phyloP scores from a whole-genome alignment of 2,329 filamentous ascomycete genomes.

The Tolypocladium amazonense region DNA sequence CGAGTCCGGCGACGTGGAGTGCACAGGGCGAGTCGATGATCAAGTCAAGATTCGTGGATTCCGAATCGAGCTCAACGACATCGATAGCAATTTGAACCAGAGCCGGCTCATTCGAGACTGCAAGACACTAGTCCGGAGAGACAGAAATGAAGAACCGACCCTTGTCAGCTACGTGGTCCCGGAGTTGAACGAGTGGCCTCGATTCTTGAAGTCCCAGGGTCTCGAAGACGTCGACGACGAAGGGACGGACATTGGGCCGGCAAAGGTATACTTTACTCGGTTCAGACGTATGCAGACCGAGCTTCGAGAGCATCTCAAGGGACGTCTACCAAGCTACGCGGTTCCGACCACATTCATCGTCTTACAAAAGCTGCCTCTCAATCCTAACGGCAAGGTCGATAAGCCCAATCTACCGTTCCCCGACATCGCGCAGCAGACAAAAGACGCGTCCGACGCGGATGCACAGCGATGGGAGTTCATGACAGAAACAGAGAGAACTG shows the following conservation, averaged over 20 bases:
- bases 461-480: no score
- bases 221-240: slow-evolving; percentile 45
- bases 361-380: slow-evolving; percentile 48
- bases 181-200: slow-evolving; percentile 60
- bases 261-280: slow-evolving; percentile 30
- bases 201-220: slow-evolving; percentile 49
- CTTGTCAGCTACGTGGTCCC: slow-evolving; percentile 85
- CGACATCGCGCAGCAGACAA: no score
- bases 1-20: slow-evolving; percentile 59
- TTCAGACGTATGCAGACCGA: slow-evolving; percentile 37
- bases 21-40: slow-evolving; percentile 70
- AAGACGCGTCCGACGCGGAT: no score
- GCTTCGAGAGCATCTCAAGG: slow-evolving; percentile 56
- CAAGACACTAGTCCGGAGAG: slow-evolving; percentile 60
- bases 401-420: slow-evolving; percentile 70
- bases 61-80: slow-evolving; percentile 88
- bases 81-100: slow-evolving; percentile 71
- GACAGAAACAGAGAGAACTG: no score
- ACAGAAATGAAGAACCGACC: slow-evolving; percentile 54
- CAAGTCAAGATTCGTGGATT: slow-evolving; percentile 97
- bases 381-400: slow-evolving; percentile 74
- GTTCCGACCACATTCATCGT: slow-evolving; percentile 24
- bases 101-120: slow-evolving; percentile 72
- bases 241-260: slow-evolving; percentile 33
- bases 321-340: slow-evolving; percentile 32